phyloP scores from a whole-genome alignment of 1,139 yeast species.

The Geotrichum citri-aurantii region DNA sequence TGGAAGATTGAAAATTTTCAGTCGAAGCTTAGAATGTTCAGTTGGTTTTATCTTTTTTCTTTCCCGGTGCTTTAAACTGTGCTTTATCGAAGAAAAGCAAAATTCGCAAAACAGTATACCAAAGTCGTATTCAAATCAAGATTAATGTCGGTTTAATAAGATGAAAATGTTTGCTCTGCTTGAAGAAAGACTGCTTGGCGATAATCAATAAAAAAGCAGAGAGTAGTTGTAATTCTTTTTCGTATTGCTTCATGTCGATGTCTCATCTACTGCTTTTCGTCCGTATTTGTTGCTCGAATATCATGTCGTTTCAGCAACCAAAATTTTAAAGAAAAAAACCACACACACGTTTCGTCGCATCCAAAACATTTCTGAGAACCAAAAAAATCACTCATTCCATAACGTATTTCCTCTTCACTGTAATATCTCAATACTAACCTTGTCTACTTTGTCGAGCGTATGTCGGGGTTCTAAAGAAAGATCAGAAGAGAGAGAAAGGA shows the following conservation, averaged over 20 bases:
- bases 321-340: not conserved
- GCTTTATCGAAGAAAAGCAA: not conserved
- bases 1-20: not conserved
- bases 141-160: no score
- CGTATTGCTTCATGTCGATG: not conserved
- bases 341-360: no score
- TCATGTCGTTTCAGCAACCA: not conserved
- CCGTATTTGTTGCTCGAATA: not conserved
- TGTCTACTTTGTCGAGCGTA: constrained; percentile 18
- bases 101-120: no score
- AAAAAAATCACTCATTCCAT: not conserved
- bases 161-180: no score
- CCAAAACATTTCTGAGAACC: not conserved
- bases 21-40: not conserved
- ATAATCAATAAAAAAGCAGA: no score
- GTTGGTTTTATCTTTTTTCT: no score
- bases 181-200: no score
- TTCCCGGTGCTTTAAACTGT: not conserved
- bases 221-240: not conserved
- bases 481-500: constrained; percentile 2
- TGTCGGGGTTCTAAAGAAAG: constrained; percentile 9
- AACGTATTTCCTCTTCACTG: not conserved
- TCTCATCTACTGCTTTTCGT: not conserved
- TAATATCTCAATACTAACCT: constrained; percentile 11
- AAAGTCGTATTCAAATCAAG: no score